Conservation (phyloP, 1,284 basidiomycete species). For the Leccinum solheimii region DNA sequence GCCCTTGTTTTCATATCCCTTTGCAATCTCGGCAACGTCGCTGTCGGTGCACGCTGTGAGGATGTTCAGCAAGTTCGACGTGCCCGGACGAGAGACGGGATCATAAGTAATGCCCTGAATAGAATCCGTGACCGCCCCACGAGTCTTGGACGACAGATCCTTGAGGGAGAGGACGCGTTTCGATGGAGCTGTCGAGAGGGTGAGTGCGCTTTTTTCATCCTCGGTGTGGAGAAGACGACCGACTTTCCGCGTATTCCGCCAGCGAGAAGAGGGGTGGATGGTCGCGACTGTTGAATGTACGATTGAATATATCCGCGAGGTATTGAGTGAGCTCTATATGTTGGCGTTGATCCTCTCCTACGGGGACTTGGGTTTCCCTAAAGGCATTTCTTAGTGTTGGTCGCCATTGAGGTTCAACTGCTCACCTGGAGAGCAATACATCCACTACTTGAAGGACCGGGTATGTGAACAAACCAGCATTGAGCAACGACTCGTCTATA, state of each 20-base stretch:
- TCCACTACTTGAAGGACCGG: conserved; percentile 95
- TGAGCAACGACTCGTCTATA: conserved; percentile 79
- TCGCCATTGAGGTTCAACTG: neutral
- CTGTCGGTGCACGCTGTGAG: conserved; percentile 66
- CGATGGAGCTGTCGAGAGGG: conserved; percentile 57
- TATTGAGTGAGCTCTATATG: conserved; percentile 89
- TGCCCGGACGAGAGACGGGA: conserved; percentile 74
- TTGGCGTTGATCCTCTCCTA: conserved; percentile 94
- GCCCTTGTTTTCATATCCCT: conserved; percentile 54
- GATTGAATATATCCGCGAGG: conserved; percentile 83
- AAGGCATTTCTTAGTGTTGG: neutral
- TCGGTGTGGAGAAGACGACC: conserved; percentile 28
- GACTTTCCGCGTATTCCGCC: conserved; percentile 77
- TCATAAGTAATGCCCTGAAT: conserved; percentile 75
- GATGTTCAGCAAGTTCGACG: conserved; percentile 82
- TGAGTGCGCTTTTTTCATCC: neutral
- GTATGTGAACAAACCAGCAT: conserved; percentile 87
- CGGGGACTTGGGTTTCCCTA: conserved; percentile 90
- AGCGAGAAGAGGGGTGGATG: conserved; percentile 62
- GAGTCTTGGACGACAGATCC: conserved; percentile 85
- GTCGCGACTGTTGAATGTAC: conserved; percentile 44
- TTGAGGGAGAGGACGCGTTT: conserved; percentile 82
- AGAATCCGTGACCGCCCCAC: conserved; percentile 85
- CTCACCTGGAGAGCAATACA: conserved; percentile 81
- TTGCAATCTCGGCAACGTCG: conserved; percentile 49